Conservation (phyloP, 192 early-diverging fungal genomes). For the Coemansia sp. region DNA sequence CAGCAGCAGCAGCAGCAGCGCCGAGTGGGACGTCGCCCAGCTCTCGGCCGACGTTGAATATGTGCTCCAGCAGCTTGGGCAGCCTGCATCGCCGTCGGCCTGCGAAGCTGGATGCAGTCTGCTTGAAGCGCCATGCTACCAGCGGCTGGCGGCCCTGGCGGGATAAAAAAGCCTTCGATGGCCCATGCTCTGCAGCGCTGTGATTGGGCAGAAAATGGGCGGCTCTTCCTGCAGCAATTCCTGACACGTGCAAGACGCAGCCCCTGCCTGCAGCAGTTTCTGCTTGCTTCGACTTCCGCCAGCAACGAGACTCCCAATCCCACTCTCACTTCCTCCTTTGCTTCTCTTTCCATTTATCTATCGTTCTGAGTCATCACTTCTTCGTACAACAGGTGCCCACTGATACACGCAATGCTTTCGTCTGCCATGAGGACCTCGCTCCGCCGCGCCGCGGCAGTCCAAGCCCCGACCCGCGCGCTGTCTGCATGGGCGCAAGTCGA, state of each 20-base stretch:
- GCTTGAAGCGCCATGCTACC: constrained; percentile 4
- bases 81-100: background rate
- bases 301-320: background rate
- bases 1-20: background rate
- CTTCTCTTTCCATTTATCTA: background rate
- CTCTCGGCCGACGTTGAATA: constrained; percentile 28
- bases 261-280: background rate
- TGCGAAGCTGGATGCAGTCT: background rate
- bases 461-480: constrained; percentile 9
- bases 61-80: constrained; percentile 13
- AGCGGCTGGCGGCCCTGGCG: background rate
- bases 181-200: background rate
- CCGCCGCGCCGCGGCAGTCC: background rate
- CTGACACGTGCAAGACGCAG: background rate
- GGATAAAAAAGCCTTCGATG: background rate
- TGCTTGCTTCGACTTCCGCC: background rate
- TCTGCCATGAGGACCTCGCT: constrained; percentile 19
- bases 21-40: constrained; percentile 39
- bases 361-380: background rate
- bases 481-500: constrained; percentile 39
- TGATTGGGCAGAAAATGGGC: constrained; percentile 1
- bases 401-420: constrained; percentile 15
- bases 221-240: background rate
- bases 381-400: background rate
- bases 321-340: background rate